Conservation (phyloP, 2,329 filamentous ascomycete species). For the Cladophialophora yegresii region DNA sequence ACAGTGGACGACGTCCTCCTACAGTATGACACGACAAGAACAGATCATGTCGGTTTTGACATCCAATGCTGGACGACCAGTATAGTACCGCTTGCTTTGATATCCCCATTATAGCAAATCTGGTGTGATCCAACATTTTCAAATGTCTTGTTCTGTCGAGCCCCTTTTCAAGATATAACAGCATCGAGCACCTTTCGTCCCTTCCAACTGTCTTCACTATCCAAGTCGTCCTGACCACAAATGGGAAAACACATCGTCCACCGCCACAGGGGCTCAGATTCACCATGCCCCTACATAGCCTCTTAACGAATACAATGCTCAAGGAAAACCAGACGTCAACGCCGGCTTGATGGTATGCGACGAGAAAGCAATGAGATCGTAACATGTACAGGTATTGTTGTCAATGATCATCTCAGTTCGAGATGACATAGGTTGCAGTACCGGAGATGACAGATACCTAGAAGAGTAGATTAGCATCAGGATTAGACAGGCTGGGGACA, state of each 20-base stretch:
- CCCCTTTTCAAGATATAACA: neutral
- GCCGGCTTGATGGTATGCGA: slow-evolving; percentile 30
- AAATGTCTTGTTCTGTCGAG: neutral
- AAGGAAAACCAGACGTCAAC: slow-evolving; percentile 30
- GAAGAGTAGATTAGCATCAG: slow-evolving; percentile 23
- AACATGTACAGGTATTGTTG: slow-evolving; percentile 25
- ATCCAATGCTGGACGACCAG: neutral
- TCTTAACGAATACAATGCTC: slow-evolving; percentile 20
- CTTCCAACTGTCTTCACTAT: neutral
- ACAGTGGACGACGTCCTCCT: neutral
- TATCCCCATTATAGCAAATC: neutral
- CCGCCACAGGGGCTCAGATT: slow-evolving; percentile 2
- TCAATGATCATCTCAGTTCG: slow-evolving; percentile 23
- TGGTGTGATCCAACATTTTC: neutral
- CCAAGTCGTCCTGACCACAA: neutral
- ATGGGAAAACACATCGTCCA: slow-evolving; percentile 16
- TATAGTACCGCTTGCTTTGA: neutral
- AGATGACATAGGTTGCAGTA: slow-evolving; percentile 54
- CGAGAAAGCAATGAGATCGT: slow-evolving; percentile 30
- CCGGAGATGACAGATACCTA: slow-evolving; percentile 55
- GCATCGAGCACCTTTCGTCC: neutral
- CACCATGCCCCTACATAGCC: slow-evolving; percentile 17
- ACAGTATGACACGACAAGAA: neutral
- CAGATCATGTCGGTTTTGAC: neutral
- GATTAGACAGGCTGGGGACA: neutral